Percentiles rank a stretch among this genome's conserved stretches.
phyloP scores from a whole-genome alignment of 164 flowering plant genomes.

The Paratinospora sagittata region DNA sequence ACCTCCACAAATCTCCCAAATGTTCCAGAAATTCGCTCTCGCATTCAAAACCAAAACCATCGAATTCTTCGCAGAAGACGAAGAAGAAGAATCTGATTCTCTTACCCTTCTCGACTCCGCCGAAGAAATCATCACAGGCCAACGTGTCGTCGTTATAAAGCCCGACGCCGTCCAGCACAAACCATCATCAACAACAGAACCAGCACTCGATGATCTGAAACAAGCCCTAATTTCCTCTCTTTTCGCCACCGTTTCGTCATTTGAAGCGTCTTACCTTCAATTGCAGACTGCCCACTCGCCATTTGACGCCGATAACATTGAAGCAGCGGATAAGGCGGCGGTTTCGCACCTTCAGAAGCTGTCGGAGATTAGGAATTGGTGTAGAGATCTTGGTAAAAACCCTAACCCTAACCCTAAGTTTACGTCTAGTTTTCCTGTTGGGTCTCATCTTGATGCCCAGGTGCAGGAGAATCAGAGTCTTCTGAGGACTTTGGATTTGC shows the following conservation, averaged over 20 bases:
- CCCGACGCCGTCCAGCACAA: conserved; percentile 32
- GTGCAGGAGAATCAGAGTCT: conserved; percentile 92
- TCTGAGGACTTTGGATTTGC: conserved; percentile 55
- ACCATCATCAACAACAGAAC: background rate
- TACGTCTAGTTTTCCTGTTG: conserved; percentile 27
- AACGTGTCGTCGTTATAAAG: conserved; percentile 72
- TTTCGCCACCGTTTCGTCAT: conserved; percentile 71
- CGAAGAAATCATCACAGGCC: conserved; percentile 64
- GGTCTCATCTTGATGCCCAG: conserved; percentile 67
- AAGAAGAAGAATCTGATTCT: conserved; percentile 27
- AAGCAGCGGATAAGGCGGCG: conserved; percentile 53
- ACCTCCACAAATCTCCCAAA: conserved; percentile 73
- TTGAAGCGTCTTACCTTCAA: conserved; percentile 83
- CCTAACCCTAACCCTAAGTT: conserved; percentile 23
- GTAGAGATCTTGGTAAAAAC: conserved; percentile 24
- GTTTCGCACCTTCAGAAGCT: conserved; percentile 59
- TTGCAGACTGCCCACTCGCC: conserved; percentile 89
- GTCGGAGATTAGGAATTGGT: conserved; percentile 54
- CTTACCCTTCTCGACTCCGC: conserved; percentile 61
- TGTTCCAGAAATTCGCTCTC: conserved; percentile 85
- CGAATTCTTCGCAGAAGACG: conserved; percentile 86
- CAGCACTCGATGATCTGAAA: background rate
- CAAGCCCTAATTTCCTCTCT: conserved; percentile 48
- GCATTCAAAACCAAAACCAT: conserved; percentile 86
- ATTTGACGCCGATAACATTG: conserved; percentile 45